Conservation (phyloP, 768 basidiomycete species). For the Suillus plorans region DNA sequence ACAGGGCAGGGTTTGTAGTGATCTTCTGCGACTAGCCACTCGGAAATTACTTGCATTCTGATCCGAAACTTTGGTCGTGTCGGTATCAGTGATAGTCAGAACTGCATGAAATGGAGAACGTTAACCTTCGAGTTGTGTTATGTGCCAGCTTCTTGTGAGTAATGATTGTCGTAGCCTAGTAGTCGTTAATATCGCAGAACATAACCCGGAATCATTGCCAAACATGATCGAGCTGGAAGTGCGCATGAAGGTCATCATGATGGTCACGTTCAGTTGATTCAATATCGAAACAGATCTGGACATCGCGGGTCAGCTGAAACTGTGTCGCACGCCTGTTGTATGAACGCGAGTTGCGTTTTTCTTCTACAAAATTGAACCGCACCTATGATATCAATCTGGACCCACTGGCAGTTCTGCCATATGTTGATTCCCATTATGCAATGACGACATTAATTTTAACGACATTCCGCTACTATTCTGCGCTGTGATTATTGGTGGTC, state of each 20-base stretch:
- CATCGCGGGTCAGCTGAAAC: constrained; percentile 21
- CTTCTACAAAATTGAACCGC: neutral
- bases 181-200: neutral
- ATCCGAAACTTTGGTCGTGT: neutral
- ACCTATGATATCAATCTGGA: neutral
- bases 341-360: neutral
- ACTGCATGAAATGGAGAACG: too few species aligned
- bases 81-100: neutral
- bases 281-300: constrained; percentile 43
- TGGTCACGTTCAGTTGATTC: constrained; percentile 26
- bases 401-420: neutral
- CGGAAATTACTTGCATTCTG: neutral
- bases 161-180: neutral
- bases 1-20: neutral
- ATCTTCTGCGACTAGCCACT: neutral
- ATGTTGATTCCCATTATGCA: neutral
- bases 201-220: neutral
- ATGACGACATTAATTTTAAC: neutral
- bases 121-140: too few species aligned
- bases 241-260: constrained; percentile 25
- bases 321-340: neutral
- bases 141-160: neutral
- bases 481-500: neutral
- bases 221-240: neutral
- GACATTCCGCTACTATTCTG: neutral